Conservation (phyloP, 2,329 filamentous ascomycete species). For the Cladosporium oxysporum region DNA sequence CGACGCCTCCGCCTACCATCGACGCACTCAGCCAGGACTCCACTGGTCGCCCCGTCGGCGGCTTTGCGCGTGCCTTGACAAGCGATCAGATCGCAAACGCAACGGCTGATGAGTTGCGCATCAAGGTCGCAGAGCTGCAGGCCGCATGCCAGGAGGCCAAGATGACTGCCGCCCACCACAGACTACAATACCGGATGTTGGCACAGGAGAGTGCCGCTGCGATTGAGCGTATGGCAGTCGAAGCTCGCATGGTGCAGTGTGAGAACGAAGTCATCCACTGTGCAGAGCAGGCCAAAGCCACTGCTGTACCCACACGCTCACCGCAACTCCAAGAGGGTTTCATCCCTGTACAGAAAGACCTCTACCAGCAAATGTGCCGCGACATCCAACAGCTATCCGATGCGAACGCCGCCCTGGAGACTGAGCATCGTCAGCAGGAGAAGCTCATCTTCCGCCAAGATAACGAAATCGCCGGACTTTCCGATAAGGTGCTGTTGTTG, state of each 20-base stretch:
- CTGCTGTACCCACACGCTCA: conserved; percentile 44
- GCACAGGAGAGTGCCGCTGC: conserved; percentile 82
- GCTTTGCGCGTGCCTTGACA: conserved; percentile 41
- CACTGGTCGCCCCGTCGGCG: conserved; percentile 20
- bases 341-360: conserved; percentile 46
- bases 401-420: conserved; percentile 64
- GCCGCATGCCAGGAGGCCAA: conserved; percentile 65
- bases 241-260: conserved; percentile 85
- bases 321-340: conserved; percentile 50
- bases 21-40: conserved; percentile 25
- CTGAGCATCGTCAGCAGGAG: conserved; percentile 71
- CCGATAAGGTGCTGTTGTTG: conserved; percentile 74
- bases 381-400: conserved; percentile 63
- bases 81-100: conserved; percentile 55
- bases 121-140: conserved; percentile 55
- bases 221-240: conserved; percentile 82
- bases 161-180: conserved; percentile 85
- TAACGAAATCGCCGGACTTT: conserved; percentile 68
- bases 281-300: conserved; percentile 65
- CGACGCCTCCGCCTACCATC: conserved; percentile 51
- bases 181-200: conserved; percentile 83
- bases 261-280: conserved; percentile 82
- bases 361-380: conserved; percentile 58
- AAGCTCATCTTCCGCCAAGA: conserved; percentile 77
- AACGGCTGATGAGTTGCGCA: conserved; percentile 53